phyloP scores from a whole-genome alignment of 331 rosid species.

The Telfairia occidentalis region DNA sequence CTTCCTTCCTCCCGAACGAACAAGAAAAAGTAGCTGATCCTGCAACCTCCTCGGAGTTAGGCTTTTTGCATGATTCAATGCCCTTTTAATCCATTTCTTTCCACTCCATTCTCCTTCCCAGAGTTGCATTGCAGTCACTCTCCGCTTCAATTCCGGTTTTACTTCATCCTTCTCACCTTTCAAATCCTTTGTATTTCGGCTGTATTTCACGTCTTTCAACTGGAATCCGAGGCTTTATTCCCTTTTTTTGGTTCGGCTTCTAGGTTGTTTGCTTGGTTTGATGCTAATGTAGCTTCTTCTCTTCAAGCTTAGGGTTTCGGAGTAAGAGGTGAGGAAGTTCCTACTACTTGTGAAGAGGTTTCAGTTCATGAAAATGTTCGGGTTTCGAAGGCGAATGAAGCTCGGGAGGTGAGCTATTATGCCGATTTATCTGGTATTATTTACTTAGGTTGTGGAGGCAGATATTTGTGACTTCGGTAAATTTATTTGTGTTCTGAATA shows the following conservation, averaged over 20 bases:
- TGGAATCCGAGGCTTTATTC: neutral
- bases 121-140: neutral
- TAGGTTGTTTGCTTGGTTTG: neutral
- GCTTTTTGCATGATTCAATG: conserved; percentile 1
- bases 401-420: conserved; percentile 46
- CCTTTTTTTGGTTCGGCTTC: neutral
- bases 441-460: neutral
- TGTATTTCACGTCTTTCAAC: neutral
- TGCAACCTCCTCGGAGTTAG: conserved; percentile 6
- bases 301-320: conserved; percentile 15
- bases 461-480: neutral
- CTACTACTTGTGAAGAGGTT: neutral
- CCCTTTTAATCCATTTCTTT: neutral
- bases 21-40: neutral
- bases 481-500: neutral
- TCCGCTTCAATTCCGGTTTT: neutral
- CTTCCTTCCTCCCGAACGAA: neutral
- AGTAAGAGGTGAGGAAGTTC: conserved; percentile 3
- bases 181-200: no score
- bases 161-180: no score
- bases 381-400: conserved; percentile 81
- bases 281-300: conserved; percentile 34
- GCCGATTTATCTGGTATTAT: neutral
- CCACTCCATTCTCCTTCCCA: neutral
- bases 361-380: conserved; percentile 42